Conservation (phyloP, 192 early-diverging fungal species). For the Coemansia sp. region DNA sequence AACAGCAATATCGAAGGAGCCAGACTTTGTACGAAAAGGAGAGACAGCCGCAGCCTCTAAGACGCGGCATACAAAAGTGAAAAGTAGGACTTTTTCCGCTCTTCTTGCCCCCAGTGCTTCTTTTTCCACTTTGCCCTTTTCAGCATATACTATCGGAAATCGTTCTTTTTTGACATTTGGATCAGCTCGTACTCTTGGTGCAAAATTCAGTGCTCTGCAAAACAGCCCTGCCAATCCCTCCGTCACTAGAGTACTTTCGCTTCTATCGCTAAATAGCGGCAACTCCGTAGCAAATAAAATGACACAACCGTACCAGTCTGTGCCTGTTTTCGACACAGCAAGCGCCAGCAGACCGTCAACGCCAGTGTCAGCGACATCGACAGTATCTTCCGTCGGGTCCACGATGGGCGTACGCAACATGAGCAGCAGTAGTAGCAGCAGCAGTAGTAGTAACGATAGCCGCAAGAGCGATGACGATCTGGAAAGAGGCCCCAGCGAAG, state of each 20-base stretch:
- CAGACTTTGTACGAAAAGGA: neutral
- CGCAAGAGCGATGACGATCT: constrained; percentile 13
- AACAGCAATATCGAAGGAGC: neutral
- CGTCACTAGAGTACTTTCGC: neutral
- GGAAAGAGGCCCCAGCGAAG: constrained; percentile 15
- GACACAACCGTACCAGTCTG: constrained; percentile 20
- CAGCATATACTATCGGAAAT: neutral
- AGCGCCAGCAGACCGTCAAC: constrained; percentile 4
- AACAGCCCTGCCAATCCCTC: neutral
- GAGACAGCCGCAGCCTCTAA: neutral
- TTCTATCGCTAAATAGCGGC: neutral
- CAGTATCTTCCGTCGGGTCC: constrained; percentile 35
- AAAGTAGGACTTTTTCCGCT: neutral
- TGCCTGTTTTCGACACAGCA: constrained; percentile 1
- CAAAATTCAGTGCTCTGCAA: neutral
- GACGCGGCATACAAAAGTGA: neutral
- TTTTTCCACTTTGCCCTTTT: constrained; percentile 3
- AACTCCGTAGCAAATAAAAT: constrained; percentile 16
- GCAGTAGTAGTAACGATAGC: neutral
- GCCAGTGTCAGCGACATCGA: constrained; percentile 33
- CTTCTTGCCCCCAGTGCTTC: neutral
- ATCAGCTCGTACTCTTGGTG: neutral
- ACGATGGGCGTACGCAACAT: constrained; percentile 32
- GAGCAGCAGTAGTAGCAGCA: constrained; percentile 17
- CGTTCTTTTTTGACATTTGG: constrained; percentile 1